Conservation (phyloP, 2,329 filamentous ascomycete species). For the Pestalotiopsis sp. region DNA sequence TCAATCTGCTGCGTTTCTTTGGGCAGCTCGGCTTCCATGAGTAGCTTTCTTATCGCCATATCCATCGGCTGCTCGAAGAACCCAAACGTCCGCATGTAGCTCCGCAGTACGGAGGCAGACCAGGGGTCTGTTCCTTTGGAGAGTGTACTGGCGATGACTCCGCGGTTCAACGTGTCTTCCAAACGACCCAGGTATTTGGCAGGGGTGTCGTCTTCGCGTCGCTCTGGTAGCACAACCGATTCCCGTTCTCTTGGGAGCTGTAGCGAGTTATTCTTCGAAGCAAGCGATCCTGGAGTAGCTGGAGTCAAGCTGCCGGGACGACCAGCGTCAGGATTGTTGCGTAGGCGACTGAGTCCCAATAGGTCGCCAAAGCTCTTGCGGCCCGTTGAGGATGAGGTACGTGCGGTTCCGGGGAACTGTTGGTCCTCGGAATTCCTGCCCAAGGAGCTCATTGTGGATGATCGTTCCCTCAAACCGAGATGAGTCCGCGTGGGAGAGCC, state of each 20-base stretch:
- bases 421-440: slow-evolving; percentile 72
- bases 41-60: slow-evolving; percentile 91
- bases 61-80: slow-evolving; percentile 98
- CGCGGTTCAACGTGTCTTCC: slow-evolving; percentile 76
- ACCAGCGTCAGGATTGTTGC: slow-evolving; percentile 76
- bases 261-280: slow-evolving; percentile 81
- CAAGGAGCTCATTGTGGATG: slow-evolving; percentile 86
- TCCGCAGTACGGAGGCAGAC: slow-evolving; percentile 78
- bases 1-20: slow-evolving; percentile 99
- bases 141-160: slow-evolving; percentile 80
- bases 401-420: slow-evolving; percentile 64
- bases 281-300: slow-evolving; percentile 66
- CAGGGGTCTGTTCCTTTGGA: slow-evolving; percentile 88
- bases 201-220: slow-evolving; percentile 84
- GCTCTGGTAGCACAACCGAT: slow-evolving; percentile 69
- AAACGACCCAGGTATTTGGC: slow-evolving; percentile 84
- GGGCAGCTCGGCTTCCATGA: slow-evolving; percentile 95
- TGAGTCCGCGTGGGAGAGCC: slow-evolving; percentile 67
- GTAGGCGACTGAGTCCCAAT: slow-evolving; percentile 74
- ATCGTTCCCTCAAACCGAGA: slow-evolving; percentile 69
- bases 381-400: slow-evolving; percentile 85
- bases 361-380: slow-evolving; percentile 92
- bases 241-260: slow-evolving; percentile 66
- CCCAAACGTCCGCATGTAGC: slow-evolving; percentile 91
- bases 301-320: slow-evolving; percentile 69